A percentile compares a stretch with the other conserved stretches of the same genome.
These are phyloP conservation scores for Ceratocystis harringtonii DNA, from an alignment of 2,329 filamentous ascomycete genomes.

Conservation along the genomic window DNA sequence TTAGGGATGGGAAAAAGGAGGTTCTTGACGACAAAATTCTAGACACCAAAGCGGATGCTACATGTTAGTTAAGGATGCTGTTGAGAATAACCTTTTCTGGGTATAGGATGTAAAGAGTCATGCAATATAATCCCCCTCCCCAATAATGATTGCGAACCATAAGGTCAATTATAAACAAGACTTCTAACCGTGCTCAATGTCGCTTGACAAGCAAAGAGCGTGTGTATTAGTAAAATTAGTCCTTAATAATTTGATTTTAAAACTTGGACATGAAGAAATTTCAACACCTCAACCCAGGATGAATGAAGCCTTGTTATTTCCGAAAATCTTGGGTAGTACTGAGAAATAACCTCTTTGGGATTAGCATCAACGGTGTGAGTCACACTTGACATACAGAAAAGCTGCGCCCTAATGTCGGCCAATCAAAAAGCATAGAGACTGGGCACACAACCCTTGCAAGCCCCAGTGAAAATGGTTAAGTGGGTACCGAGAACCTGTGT, in stretches of 20 bases:
- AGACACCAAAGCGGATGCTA: constrained; percentile 19
- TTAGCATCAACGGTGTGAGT: constrained; percentile 4
- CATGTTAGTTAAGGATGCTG: background rate
- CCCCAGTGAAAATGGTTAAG: background rate
- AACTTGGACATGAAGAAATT: background rate
- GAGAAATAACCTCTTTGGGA: background rate
- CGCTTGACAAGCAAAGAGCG: background rate
- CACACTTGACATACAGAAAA: constrained; percentile 5
- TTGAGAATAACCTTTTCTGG: background rate
- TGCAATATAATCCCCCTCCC: background rate
- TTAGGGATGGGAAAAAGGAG: constrained; percentile 31
- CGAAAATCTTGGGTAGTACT: background rate
- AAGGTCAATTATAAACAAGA: background rate
- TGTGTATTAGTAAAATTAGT: background rate
- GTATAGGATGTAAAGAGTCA: background rate
- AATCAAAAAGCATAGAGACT: background rate
- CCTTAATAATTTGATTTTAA: background rate
- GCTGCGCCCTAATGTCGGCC: background rate
- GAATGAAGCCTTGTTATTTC: background rate
- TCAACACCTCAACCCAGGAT: background rate
- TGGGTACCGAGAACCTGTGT: background rate
- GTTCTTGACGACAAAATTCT: constrained; percentile 30
- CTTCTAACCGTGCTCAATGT: background rate
- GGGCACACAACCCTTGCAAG: background rate
- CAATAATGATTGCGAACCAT: background rate